Evolutionary conservation across 192 early-diverging fungal genomes (phyloP), one percentile per base, ranked within the genome.

Genomic region (Endogone sp.): DNA sequence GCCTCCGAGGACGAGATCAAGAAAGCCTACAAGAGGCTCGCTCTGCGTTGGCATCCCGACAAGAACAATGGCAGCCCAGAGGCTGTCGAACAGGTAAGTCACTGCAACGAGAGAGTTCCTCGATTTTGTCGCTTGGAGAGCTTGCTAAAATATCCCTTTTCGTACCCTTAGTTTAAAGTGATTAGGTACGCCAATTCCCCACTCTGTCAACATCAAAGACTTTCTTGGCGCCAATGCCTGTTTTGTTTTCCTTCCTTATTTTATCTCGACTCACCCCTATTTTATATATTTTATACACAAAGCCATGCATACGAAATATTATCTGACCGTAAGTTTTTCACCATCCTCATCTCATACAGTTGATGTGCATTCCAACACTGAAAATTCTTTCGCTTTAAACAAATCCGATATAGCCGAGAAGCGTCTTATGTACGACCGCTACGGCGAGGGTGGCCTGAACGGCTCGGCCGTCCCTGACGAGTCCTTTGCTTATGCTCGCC

Each of bases 1-100:
- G 69, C 73, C 3, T 75, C 76, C 3, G 30, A 71, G 11, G 78
- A 82, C 44, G 79, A 84, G 24, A 82, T 86, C 26, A 77, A 73
- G 56, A 82, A 76, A 57, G 82, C 82, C 21, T 85, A 85, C 65
- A 76, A 82, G 31, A 57, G 65, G 20, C 82, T 90, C 27, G 93
- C 94, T 8, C 77, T 99, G 4, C 83, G 82, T 64, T 85, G 89
- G 73, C 95, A 99, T 75, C 95, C 94, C 13, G 95, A 98, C 82
- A 93, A 95, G 66, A 91, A 92, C 65, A 85, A 85, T 27, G 89
- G 85, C 4, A 77, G 88, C 28, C 80, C 86, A 3, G 89, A 90
- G 65, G 87, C 82, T 27, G 69, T 70, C 27, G 77, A 79, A 31
- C 56, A 79, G 70, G 77, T 79, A 44, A 13, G 37, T 11, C 37